These are phyloP conservation scores for Wickerhamiella bombiphila DNA, from an alignment of 805 yeast species.

Conservation along the genomic window DNA sequence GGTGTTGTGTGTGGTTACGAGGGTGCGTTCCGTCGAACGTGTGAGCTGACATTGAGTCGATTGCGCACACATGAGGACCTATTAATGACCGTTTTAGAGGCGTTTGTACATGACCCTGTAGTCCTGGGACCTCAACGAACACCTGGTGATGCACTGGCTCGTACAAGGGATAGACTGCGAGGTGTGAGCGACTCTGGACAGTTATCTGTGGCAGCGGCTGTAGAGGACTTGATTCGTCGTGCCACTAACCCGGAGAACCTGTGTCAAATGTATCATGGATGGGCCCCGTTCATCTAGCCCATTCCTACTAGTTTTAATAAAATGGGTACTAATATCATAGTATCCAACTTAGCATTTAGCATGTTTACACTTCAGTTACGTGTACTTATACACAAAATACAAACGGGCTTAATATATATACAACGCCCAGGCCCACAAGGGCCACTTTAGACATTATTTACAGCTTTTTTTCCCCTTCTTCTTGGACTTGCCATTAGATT, in stretches of 20 bases:
- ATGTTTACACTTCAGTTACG: no score
- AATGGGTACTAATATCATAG: no score
- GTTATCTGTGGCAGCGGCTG: constrained; percentile 84
- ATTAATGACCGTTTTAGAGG: constrained; percentile 79
- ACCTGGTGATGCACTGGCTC: constrained; percentile 41
- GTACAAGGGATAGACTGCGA: constrained; percentile 63
- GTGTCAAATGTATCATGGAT: constrained; percentile 83
- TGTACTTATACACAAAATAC: no score
- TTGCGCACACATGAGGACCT: constrained; percentile 69
- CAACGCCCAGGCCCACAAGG: no score
- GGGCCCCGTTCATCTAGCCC: constrained; percentile 57
- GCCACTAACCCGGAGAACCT: constrained; percentile 61
- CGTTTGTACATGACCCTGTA: constrained; percentile 83
- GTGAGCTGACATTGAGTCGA: constrained; percentile 67
- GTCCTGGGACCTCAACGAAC: constrained; percentile 34
- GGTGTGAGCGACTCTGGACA: constrained; percentile 79
- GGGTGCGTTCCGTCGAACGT: constrained; percentile 71
- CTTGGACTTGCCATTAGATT: background rate
- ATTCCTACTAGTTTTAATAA: constrained; percentile 1
- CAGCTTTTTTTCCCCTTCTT: no score
- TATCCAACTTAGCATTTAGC: no score
- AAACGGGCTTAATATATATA: no score
- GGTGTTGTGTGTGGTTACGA: constrained; percentile 72
- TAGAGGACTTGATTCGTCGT: constrained; percentile 71
- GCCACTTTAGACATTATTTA: no score